These are phyloP conservation scores for Polyplosphaeria fusca DNA, from an alignment of 495 filamentous ascomycete genomes.

Conservation along the genomic window DNA sequence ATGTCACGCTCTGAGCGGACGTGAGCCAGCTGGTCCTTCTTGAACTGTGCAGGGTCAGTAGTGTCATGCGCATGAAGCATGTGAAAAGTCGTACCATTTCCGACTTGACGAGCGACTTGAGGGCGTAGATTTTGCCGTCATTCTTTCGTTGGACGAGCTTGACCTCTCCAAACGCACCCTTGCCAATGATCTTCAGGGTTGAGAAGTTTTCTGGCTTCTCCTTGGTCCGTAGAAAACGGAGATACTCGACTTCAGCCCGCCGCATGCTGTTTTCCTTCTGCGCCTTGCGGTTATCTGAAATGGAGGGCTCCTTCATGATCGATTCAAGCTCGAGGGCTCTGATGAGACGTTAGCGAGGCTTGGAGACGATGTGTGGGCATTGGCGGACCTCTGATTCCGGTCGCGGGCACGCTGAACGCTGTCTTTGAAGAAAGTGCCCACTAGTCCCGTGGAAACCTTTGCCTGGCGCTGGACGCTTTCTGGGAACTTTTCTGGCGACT, in stretches of 20 bases:
- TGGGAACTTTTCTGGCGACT: conserved; percentile 41
- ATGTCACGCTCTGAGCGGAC: conserved; percentile 98
- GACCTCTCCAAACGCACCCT: conserved; percentile 98
- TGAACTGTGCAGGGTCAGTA: conserved; percentile 55
- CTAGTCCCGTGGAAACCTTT: conserved; percentile 53
- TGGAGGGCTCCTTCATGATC: conserved; percentile 67
- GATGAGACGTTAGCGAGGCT: conserved; percentile 17
- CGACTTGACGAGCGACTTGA: conserved; percentile 96
- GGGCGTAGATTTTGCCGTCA: conserved; percentile 95
- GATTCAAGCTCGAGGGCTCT: conserved; percentile 90
- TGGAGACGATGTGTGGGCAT: background rate
- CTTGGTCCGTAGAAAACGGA: conserved; percentile 90
- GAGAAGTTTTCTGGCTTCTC: conserved; percentile 89
- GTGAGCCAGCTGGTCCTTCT: conserved; percentile 98
- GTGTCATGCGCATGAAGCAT: background rate
- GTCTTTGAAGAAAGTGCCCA: conserved; percentile 90
- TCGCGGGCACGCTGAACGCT: conserved; percentile 89
- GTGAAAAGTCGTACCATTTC: conserved; percentile 65
- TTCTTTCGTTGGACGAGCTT: conserved; percentile 92
- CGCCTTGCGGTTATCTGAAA: conserved; percentile 71
- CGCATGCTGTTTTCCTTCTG: conserved; percentile 73
- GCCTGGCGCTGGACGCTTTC: conserved; percentile 41
- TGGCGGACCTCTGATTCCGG: conserved; percentile 76
- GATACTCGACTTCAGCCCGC: conserved; percentile 81
- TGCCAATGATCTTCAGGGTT: conserved; percentile 96